Conservation (phyloP, 2,329 filamentous ascomycete species). For the Neopestalotiopsis sp. region DNA sequence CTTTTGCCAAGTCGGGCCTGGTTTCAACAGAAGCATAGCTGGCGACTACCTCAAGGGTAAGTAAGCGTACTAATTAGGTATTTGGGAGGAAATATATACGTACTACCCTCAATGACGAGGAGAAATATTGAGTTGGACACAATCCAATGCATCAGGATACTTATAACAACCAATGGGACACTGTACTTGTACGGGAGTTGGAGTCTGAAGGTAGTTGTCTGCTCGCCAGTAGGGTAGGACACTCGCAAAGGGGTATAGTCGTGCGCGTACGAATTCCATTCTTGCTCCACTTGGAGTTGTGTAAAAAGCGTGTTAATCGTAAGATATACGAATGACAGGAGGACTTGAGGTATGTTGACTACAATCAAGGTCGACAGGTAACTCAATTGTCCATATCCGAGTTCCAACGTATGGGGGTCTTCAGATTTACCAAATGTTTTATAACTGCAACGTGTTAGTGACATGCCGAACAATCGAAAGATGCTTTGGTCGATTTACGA, state of each 20-base stretch:
- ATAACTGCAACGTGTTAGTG: background rate
- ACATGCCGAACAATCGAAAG: too few relatives aligned
- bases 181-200: slow-evolving; percentile 47
- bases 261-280: slow-evolving; percentile 45
- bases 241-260: slow-evolving; percentile 40
- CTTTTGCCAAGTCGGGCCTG: background rate
- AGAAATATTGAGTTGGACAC: slow-evolving; percentile 47
- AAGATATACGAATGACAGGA: slow-evolving; percentile 49
- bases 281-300: slow-evolving; percentile 44
- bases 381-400: background rate
- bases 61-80: too few relatives aligned
- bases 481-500: too few relatives aligned
- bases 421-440: background rate
- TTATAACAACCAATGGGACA: slow-evolving; percentile 41
- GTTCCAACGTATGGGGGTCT: background rate
- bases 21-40: too few relatives aligned
- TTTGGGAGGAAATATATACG: background rate
- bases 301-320: slow-evolving; percentile 48
- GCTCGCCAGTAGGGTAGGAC: slow-evolving; percentile 34
- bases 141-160: slow-evolving; percentile 47
- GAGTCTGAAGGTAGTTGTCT: slow-evolving; percentile 44
- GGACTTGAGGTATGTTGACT: slow-evolving; percentile 46
- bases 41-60: background rate
- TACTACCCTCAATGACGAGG: slow-evolving; percentile 30
- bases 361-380: slow-evolving; percentile 20